These are phyloP conservation scores for Phtheirospermum japonicum DNA, from an alignment of 257 asterid species.

Conservation along the genomic window DNA sequence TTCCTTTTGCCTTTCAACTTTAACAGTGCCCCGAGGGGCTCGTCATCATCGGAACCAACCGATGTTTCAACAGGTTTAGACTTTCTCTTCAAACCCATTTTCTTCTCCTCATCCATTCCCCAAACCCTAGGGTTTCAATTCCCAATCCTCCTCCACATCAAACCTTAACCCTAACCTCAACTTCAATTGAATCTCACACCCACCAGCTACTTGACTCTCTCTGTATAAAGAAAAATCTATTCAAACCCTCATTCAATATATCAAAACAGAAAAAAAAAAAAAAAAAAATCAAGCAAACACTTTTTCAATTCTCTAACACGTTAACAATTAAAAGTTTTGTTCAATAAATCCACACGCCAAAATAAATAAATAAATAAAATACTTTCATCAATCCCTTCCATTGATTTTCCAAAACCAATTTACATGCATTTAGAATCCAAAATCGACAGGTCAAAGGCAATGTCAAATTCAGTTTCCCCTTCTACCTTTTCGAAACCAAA, in stretches of 20 bases:
- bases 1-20: slow-evolving; percentile 60
- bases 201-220: slow-evolving; percentile 32
- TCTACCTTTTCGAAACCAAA: background rate
- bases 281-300: background rate
- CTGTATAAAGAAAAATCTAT: slow-evolving; percentile 26
- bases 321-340: background rate
- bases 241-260: slow-evolving; percentile 18
- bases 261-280: background rate
- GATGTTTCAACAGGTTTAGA: slow-evolving; percentile 34
- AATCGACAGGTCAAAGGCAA: slow-evolving; percentile 26
- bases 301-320: slow-evolving; percentile 19
- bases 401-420: slow-evolving; percentile 1
- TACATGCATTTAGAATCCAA: slow-evolving; percentile 22
- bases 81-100: slow-evolving; percentile 54
- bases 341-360: slow-evolving; percentile 20
- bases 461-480: slow-evolving; percentile 15
- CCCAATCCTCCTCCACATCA: slow-evolving; percentile 45
- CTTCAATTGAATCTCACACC: slow-evolving; percentile 30
- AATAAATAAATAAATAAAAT: no score
- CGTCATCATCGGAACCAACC: slow-evolving; percentile 71
- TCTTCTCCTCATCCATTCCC: slow-evolving; percentile 68
- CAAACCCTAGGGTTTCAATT: slow-evolving; percentile 48
- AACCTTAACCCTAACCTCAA: slow-evolving; percentile 48
- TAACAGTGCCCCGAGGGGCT: slow-evolving; percentile 73
- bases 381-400: slow-evolving; percentile 20